Percentiles rank a stretch among this genome's conserved stretches.
Conservation (phyloP, 768 basidiomycete genomes). For the Galerina sulciceps region DNA sequence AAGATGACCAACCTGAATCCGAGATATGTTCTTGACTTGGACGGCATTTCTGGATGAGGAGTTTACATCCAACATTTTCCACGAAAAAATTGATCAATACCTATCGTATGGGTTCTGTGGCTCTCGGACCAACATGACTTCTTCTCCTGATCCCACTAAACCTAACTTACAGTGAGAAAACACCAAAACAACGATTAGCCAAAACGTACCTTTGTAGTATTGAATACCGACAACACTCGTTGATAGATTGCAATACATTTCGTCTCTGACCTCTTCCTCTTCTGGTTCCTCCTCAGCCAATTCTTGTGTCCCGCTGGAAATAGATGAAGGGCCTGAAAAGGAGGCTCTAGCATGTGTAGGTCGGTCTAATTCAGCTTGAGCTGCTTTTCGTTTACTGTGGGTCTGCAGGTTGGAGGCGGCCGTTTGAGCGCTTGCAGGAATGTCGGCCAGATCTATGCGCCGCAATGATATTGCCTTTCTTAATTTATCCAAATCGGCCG, state of each 20-base stretch:
- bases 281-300: conserved; percentile 41
- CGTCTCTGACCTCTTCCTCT: conserved; percentile 61
- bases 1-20: conserved; percentile 81
- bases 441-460: conserved; percentile 59
- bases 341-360: not conserved
- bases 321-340: conserved; percentile 4
- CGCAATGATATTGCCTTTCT: conserved; percentile 57
- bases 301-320: conserved; percentile 38
- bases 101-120: conserved; percentile 71
- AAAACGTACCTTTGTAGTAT: conserved; percentile 68
- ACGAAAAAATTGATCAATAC: conserved; percentile 30
- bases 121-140: conserved; percentile 70
- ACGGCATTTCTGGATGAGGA: conserved; percentile 64
- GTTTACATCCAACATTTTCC: not conserved
- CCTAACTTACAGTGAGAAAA: conserved; percentile 44
- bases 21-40: conserved; percentile 78
- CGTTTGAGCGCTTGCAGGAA: conserved; percentile 50
- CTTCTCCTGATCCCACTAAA: conserved; percentile 78
- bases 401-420: conserved; percentile 23
- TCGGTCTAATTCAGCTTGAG: conserved; percentile 23
- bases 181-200: not conserved
- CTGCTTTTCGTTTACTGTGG: conserved; percentile 51
- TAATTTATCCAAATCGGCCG: conserved; percentile 67
- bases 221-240: conserved; percentile 82
- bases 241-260: conserved; percentile 63